phyloP scores from a whole-genome alignment of 768 basidiomycete species.

The Cystobasidium onofrii region DNA sequence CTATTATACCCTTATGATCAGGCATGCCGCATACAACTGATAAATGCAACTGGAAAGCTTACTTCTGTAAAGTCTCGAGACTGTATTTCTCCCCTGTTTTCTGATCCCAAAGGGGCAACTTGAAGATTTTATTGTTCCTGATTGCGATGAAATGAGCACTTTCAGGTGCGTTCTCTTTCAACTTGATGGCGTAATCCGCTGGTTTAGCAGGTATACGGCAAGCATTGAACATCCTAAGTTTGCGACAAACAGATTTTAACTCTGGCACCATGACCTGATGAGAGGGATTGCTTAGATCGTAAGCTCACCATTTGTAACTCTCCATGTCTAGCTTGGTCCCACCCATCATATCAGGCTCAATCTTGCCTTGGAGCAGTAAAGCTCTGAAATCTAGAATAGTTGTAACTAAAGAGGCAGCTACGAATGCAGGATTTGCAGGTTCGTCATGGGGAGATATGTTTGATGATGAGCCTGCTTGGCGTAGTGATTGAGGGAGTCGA shows the following conservation, averaged over 20 bases:
- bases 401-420: conserved; percentile 76
- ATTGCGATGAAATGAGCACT: conserved; percentile 84
- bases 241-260: conserved; percentile 84
- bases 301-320: conserved; percentile 72
- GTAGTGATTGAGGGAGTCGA: conserved; percentile 31
- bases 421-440: conserved; percentile 45
- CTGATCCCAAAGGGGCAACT: conserved; percentile 59
- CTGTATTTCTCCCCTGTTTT: conserved; percentile 28
- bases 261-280: conserved; percentile 50
- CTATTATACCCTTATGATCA: neutral
- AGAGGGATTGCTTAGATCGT: neutral
- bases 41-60: conserved; percentile 33
- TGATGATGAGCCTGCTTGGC: neutral
- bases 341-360: conserved; percentile 64
- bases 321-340: conserved; percentile 70
- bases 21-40: too few relatives aligned
- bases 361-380: conserved; percentile 54
- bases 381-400: conserved; percentile 74
- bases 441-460: neutral
- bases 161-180: conserved; percentile 52
- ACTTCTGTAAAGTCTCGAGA: conserved; percentile 54
- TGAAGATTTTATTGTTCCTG: conserved; percentile 79
- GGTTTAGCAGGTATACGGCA: conserved; percentile 75
- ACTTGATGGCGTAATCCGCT: conserved; percentile 73
- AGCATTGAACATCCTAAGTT: conserved; percentile 91